Base-by-base conservation (phyloP, 768 basidiomycete genomes). In the Galerina marginata region DNA sequence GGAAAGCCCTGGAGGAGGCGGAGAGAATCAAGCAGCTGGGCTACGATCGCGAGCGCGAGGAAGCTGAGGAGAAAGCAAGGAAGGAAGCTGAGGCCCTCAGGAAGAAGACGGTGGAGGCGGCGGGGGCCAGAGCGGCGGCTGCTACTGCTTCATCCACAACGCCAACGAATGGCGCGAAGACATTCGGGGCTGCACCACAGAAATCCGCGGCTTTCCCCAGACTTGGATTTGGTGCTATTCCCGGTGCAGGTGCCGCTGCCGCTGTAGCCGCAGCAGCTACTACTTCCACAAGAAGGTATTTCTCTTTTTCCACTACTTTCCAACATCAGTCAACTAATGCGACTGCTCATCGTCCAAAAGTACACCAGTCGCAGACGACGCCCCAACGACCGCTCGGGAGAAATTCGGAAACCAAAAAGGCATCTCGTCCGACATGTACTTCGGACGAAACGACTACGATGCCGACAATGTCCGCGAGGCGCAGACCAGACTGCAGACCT, bases 391-490 rank as follows among this genome's bases (percentile, higher is more conserved):
- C 15, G 96, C 97, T 1, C 87, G 95, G 58, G 91, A 96, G 7
- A 93, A 92, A 67, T 99, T 99, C 72, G 93, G 94, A 2, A 74
- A 70, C 60, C 97, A 99, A 72, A 99, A 98, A 72, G 95, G 86
- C 55, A 99, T 99, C 72, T 98, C 96, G 5, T 96, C 95, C 3
- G 97, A 99, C 70, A 95, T 95, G 92, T 98, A 90, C 80, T 99
- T 99, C 72, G 94, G 90, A 23, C 86, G 96, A 43, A 91, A 91
- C 50, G 74, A 87, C 20, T 98, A 97, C 76, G 96, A 99, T 70
- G 86, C 93, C 2, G 68, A 73, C 39, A 81, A 86, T 3, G 68
- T 84, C 43, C 75, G 80, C 47, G 95, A 98, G 75, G 95, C 95
- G 5, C 91, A 93, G 69, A 75, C 83, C 10, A 88, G 96, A 2